phyloP scores from a whole-genome alignment of 2,329 filamentous ascomycete species.

The Scorias spongiosa region DNA sequence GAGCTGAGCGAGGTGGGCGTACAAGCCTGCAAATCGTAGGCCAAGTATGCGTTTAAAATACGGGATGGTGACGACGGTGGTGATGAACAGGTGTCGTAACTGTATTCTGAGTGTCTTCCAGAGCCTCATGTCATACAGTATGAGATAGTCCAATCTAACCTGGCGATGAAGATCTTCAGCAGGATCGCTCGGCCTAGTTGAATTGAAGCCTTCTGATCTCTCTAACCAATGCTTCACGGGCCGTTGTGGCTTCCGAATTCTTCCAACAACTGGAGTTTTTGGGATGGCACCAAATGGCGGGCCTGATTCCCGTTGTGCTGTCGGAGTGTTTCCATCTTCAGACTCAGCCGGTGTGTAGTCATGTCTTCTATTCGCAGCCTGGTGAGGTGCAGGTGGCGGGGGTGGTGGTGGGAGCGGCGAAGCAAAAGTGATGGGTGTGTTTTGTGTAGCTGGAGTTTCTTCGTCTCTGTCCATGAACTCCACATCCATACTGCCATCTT shows the following conservation, averaged over 20 bases:
- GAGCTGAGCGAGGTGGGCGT: slow-evolving; percentile 82
- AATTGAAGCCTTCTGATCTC: slow-evolving; percentile 51
- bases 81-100: slow-evolving; percentile 85
- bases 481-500: slow-evolving; percentile 31
- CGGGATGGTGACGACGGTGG: slow-evolving; percentile 86
- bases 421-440: slow-evolving; percentile 66
- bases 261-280: slow-evolving; percentile 51
- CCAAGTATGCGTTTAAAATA: slow-evolving; percentile 92
- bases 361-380: slow-evolving; percentile 7
- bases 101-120: slow-evolving; percentile 94
- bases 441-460: slow-evolving; percentile 57
- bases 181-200: slow-evolving; percentile 39
- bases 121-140: slow-evolving; percentile 84
- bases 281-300: slow-evolving; percentile 47
- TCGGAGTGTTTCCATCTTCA: slow-evolving; percentile 36
- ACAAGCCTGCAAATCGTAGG: slow-evolving; percentile 83
- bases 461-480: slow-evolving; percentile 33
- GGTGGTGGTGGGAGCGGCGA: slow-evolving; percentile 48
- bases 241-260: slow-evolving; percentile 34
- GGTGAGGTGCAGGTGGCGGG: slow-evolving; percentile 24
- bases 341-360: slow-evolving; percentile 17
- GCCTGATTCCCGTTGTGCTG: slow-evolving; percentile 2
- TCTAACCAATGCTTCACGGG: slow-evolving; percentile 77
- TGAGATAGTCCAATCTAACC: slow-evolving; percentile 82
- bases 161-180: slow-evolving; percentile 77